phyloP scores from a whole-genome alignment of 1,284 basidiomycete genomes.

The Naganishia albida region DNA sequence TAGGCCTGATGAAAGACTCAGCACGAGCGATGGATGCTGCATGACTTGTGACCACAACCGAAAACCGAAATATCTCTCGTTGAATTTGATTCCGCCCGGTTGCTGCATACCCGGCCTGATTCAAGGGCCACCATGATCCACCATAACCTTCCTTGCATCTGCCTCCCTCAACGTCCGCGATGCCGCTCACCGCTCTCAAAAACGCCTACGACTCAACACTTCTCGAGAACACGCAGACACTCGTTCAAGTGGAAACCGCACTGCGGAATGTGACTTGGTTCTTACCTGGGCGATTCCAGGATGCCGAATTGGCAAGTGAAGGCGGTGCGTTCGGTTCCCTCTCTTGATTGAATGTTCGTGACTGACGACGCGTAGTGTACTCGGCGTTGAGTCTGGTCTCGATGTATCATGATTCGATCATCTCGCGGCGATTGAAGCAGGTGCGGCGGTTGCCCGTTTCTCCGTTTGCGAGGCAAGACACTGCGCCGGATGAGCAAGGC shows the following conservation, averaged over 20 bases:
- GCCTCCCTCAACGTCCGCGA: neutral
- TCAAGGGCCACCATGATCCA: too few relatives aligned
- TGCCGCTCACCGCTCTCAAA: conserved; percentile 33
- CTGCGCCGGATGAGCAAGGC: neutral
- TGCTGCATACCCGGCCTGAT: conserved; percentile 1
- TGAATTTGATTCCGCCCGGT: neutral
- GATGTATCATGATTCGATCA: conserved; percentile 76
- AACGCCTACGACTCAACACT: conserved; percentile 75
- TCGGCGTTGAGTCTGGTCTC: conserved; percentile 49
- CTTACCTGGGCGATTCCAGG: conserved; percentile 91
- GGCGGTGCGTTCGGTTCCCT: conserved; percentile 72
- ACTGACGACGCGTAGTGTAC: conserved; percentile 42
- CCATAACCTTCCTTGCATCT: neutral
- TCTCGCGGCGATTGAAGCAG: conserved; percentile 65
- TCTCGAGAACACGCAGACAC: conserved; percentile 76
- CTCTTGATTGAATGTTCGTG: conserved; percentile 51
- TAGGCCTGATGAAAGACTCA: too few relatives aligned
- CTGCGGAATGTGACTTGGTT: conserved; percentile 90
- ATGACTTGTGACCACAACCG: too few relatives aligned
- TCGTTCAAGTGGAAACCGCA: conserved; percentile 82
- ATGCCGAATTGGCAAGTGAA: conserved; percentile 91
- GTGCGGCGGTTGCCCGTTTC: conserved; percentile 64
- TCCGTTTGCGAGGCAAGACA: conserved; percentile 41
- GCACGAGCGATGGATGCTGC: too few relatives aligned
- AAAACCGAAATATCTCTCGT: neutral